Base-by-base conservation (phyloP, 257 asterid species). In the Verbascum thapsus region DNA sequence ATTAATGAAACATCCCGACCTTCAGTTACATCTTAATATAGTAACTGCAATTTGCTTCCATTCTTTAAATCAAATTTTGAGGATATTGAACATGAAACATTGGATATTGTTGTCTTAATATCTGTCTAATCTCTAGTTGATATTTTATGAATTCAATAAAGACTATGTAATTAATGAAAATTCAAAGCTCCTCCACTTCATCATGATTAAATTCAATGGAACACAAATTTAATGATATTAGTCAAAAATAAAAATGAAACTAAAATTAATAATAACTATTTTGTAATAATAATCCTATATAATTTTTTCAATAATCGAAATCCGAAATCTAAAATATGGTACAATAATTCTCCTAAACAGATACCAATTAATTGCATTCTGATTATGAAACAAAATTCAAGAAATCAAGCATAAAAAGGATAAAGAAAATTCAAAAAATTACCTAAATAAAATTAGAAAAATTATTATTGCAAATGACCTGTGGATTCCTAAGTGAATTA, bases 381-480 rank as follows among this genome's bases (percentile, higher is more conserved):
- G 53, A 41, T 3, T 49, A 22, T n/a, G 16, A 15, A 10, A 58
- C n/a, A n/a, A n/a, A n/a, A 58, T 57, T 37, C n/a, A 17, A 8
- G 7, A 45, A 38, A 35, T 18, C 0, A n/a, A 22, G 18, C 38
- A 12, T 20, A 13, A 60, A n/a, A n/a, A n/a, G n/a, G n/a, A n/a
- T n/a, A n/a, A n/a, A n/a, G n/a, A n/a, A n/a, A 66, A 37, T 49
- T 39, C 30, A 63, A 37, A 38, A 19, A 47, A 30, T 8, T 12
- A 68, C 45, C 63, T 65, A 41, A 64, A 6, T 32, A 13, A 38
- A 63, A 53, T 53, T 10, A 53, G 69, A 15, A 66, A 67, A 70
- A 35, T 66, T 26, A 79, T 37, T 76, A 35, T 65, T 32, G 48
- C 16, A 74, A 53, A 53, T 9, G 58, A 10, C 35, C 55, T 19